Conservation (phyloP, 2,329 filamentous ascomycete genomes). For the Chrysoporthe puriensis region DNA sequence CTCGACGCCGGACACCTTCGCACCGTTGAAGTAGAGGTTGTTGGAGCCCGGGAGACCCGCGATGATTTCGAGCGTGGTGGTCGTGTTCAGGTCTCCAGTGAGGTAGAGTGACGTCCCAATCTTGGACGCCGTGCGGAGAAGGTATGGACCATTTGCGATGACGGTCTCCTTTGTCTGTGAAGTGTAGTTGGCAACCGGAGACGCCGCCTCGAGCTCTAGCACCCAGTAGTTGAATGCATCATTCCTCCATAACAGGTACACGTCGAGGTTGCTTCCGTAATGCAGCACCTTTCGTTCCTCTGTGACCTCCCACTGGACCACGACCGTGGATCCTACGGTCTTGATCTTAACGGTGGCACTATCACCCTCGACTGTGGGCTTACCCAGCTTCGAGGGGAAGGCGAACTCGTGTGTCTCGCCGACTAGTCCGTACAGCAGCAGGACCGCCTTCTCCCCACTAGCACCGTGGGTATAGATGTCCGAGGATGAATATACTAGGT, state of each 20-base stretch:
- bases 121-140: slow-evolving; percentile 63
- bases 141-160: slow-evolving; percentile 66
- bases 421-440: slow-evolving; percentile 67
- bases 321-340: slow-evolving; percentile 30
- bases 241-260: slow-evolving; percentile 59
- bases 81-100: slow-evolving; percentile 73
- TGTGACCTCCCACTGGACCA: slow-evolving; percentile 40
- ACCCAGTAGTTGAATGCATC: slow-evolving; percentile 73
- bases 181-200: slow-evolving; percentile 36
- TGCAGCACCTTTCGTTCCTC: slow-evolving; percentile 38
- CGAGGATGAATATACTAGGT: slow-evolving; percentile 68
- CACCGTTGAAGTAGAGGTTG: slow-evolving; percentile 48
- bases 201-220: slow-evolving; percentile 49
- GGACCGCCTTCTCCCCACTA: slow-evolving; percentile 59
- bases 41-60: slow-evolving; percentile 58
- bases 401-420: slow-evolving; percentile 67
- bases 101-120: slow-evolving; percentile 61
- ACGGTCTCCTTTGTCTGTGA: slow-evolving; percentile 42
- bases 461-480: slow-evolving; percentile 74
- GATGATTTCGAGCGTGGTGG: slow-evolving; percentile 69
- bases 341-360: slow-evolving; percentile 32
- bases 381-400: slow-evolving; percentile 36
- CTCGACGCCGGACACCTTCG: slow-evolving; percentile 38
- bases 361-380: slow-evolving; percentile 30
- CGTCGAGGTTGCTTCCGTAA: slow-evolving; percentile 42